A percentile compares a stretch with the other conserved stretches of the same genome.
Evolutionary conservation across 352 stramenopile genomes (phyloP).

Genomic region (Phytopythium sindhum): DNA sequence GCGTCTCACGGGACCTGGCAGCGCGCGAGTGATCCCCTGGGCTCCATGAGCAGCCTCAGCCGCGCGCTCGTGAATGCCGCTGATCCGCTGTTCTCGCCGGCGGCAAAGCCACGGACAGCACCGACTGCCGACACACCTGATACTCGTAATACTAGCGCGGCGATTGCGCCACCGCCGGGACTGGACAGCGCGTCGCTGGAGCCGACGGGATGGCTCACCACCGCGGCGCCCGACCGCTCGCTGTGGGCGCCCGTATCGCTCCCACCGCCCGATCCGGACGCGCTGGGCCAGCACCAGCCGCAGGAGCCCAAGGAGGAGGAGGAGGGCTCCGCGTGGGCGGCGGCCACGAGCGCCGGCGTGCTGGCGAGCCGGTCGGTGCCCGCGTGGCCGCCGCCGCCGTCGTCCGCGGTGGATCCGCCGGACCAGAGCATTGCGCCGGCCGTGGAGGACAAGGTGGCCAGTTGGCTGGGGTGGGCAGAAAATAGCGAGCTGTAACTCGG

Average conservation of each 20-base stretch:
- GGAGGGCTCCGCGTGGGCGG: not conserved
- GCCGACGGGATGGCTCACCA: not conserved
- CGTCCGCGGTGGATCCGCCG: not conserved
- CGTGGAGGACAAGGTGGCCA: conserved; percentile 2
- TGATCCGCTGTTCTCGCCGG: not conserved
- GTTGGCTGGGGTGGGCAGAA: conserved; percentile 1
- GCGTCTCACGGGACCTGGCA: not conserved
- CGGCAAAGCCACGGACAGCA: not conserved
- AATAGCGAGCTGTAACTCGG: not conserved
- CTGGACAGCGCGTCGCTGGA: not conserved
- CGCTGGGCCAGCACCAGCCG: not conserved
- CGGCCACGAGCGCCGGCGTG: conserved; percentile 2
- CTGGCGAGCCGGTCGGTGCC: conserved; percentile 2
- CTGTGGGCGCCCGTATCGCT: conserved; percentile 3
- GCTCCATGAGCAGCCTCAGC: conserved; percentile 10
- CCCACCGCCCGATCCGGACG: not conserved
- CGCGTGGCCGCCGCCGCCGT: conserved; percentile 6
- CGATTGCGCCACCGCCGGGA: not conserved
- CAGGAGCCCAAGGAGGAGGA: not conserved
- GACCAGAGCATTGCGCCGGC: not conserved
- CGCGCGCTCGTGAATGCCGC: not conserved
- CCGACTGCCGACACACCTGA: not conserved
- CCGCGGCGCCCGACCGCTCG: not conserved
- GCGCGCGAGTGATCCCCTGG: conserved; percentile 12
- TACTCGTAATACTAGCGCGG: not conserved